phyloP scores from a whole-genome alignment of 2,329 filamentous ascomycete genomes.

The Samsoniella hepiali region DNA sequence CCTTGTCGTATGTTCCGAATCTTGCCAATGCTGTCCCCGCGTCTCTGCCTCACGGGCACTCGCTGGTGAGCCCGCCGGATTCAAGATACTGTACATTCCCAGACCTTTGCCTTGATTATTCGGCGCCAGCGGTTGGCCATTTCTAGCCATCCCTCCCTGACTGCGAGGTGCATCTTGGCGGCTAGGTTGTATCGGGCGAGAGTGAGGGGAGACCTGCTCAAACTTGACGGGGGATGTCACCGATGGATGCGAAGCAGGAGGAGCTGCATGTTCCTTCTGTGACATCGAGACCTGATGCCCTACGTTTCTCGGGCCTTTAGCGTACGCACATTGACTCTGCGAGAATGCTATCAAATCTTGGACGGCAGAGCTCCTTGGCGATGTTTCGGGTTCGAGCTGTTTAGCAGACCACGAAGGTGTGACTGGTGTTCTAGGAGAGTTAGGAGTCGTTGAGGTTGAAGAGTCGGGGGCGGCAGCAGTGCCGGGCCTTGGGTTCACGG shows the following conservation, averaged over 20 bases:
- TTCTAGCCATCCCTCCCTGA: slow-evolving; percentile 19
- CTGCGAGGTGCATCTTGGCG: slow-evolving; percentile 27
- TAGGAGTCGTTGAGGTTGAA: slow-evolving; percentile 31
- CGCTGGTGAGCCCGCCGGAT: slow-evolving; percentile 33
- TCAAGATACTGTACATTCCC: slow-evolving; percentile 40
- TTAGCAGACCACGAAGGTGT: slow-evolving; percentile 32
- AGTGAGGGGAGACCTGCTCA: slow-evolving; percentile 25
- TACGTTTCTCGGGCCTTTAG: slow-evolving; percentile 47
- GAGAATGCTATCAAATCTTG: slow-evolving; percentile 23
- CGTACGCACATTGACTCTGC: slow-evolving; percentile 56
- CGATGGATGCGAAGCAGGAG: slow-evolving; percentile 50
- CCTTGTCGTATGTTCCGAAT: slow-evolving; percentile 22
- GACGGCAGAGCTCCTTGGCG: slow-evolving; percentile 25
- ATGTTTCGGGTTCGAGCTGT: slow-evolving; percentile 24
- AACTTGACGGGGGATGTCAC: slow-evolving; percentile 43
- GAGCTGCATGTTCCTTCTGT: slow-evolving; percentile 56
- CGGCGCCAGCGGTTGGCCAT: slow-evolving; percentile 24
- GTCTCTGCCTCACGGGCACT: slow-evolving; percentile 22
- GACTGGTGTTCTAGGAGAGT: slow-evolving; percentile 35
- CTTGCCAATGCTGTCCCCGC: slow-evolving; percentile 22
- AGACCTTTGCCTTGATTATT: slow-evolving; percentile 27
- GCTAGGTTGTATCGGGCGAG: slow-evolving; percentile 13
- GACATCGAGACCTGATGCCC: slow-evolving; percentile 63
- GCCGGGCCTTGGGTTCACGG: slow-evolving; percentile 31
- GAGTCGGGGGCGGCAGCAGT: slow-evolving; percentile 31